Base-by-base conservation (phyloP, 305 asterid species). In the Striga hermonthica region DNA sequence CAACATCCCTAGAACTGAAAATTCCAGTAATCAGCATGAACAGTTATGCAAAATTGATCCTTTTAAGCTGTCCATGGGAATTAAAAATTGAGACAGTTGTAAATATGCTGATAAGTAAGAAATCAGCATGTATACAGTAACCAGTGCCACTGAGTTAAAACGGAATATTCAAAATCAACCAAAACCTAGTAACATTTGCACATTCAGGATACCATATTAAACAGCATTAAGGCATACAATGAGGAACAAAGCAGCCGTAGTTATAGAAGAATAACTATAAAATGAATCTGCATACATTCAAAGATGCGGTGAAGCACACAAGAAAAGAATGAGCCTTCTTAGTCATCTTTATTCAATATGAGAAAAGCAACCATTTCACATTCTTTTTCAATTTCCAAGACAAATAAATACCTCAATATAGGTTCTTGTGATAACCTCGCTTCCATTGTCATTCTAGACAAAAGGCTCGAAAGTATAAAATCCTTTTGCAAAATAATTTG, bases 401-500 rank as follows among this genome's bases (percentile, higher is more conserved):
- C 57, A 28, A 64, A 69, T 47, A 36, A 68, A 65, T 84, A 92
- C 98, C 97, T 73, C 66, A 90, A 80, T 71, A 93, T 81, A 54
- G 98, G 88, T 74, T 86, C 96, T 69, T 75, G 81, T 6, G 98
- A 93, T 69, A 93, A 81, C 77, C 97, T 86, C 66, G 82, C 89
- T 68, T 80, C 85, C 86, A 93, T 77, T 72, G 83, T 78, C 76
- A 93, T 69, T 76, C 88, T 79, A 56, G 77, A 75, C 47, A 87
- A 83, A 63, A 93, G 94, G 70, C 78, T 76, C 7, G 82, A 57
- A 10, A 88, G 54, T 64, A 93, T 86, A 55, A 75, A 57, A 57
- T 84, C 92, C 81, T 83, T 93, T 61, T 90, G 95, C 82, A 90
- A 75, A 80, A 93, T 79, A 76, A 93, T 88, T 64, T 82, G 97